These are phyloP conservation scores for Tremella yokohamensis DNA, from an alignment of 768 basidiomycete genomes.

Conservation along the genomic window DNA sequence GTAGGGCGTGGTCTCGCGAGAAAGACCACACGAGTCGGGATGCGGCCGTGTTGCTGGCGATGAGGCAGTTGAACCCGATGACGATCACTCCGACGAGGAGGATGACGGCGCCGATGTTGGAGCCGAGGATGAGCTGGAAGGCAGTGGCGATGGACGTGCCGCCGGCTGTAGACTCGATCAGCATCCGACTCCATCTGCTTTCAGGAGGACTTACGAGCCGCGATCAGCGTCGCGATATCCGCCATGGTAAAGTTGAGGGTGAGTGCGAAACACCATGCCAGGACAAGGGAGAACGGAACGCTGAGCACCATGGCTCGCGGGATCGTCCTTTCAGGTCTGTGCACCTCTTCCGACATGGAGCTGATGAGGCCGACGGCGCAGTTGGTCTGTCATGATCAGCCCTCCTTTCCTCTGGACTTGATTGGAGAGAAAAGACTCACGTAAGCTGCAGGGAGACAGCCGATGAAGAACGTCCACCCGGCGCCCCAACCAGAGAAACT, in stretches of 20 bases:
- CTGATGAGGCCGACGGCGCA: background rate
- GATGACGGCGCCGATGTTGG: background rate
- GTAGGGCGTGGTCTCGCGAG: constrained; percentile 65
- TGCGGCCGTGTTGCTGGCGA: constrained; percentile 65
- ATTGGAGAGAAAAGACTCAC: too few species aligned
- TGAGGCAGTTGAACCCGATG: constrained; percentile 58
- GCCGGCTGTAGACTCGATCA: too few species aligned
- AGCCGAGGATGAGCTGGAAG: too few species aligned
- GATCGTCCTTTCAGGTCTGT: background rate
- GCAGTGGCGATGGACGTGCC: too few species aligned
- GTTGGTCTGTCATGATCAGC: background rate
- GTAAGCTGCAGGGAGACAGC: background rate
- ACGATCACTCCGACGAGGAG: constrained; percentile 32
- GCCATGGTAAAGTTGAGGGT: background rate
- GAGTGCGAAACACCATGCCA: background rate
- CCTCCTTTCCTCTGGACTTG: too few species aligned
- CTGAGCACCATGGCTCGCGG: background rate
- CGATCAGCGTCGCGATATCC: background rate
- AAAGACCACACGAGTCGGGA: constrained; percentile 71
- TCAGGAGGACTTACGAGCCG: background rate
- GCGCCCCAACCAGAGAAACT: constrained; percentile 1
- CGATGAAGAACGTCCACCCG: constrained; percentile 4
- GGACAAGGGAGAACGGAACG: background rate
- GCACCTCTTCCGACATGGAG: constrained; percentile 2
- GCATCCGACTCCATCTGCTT: too few species aligned